Percentiles rank a stretch among this genome's conserved stretches.
phyloP scores from a whole-genome alignment of 139 green algal genomes.

The Closterium sp. region DNA sequence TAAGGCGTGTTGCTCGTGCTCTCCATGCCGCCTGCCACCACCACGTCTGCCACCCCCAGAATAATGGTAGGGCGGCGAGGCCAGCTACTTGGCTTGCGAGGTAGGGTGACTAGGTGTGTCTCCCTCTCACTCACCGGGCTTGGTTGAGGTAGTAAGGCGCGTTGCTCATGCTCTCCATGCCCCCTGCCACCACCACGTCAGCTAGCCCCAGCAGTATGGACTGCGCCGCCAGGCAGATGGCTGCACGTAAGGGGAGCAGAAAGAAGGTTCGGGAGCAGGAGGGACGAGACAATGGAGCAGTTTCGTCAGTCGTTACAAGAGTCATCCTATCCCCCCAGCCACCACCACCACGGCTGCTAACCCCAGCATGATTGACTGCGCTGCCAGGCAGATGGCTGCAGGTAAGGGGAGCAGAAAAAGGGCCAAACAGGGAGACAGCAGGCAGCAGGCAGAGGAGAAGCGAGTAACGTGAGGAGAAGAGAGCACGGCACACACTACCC shows the following conservation, averaged over 20 bases:
- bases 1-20: slow-evolving; percentile 85
- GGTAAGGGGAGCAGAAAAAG: too few species aligned
- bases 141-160: slow-evolving; percentile 77
- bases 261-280: too few species aligned
- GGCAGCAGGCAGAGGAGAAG: too few species aligned
- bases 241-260: slow-evolving; percentile 9
- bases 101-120: too few species aligned
- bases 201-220: slow-evolving; percentile 67
- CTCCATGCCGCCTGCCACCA: slow-evolving; percentile 89
- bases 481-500: too few species aligned
- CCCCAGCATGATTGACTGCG: slow-evolving; percentile 71
- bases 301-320: too few species aligned
- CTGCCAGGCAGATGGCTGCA: slow-evolving; percentile 73
- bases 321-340: too few species aligned
- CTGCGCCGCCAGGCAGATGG: slow-evolving; percentile 77
- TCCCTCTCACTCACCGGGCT: slow-evolving; percentile 49
- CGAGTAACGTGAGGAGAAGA: too few species aligned
- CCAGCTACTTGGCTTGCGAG: too few species aligned
- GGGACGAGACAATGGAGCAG: too few species aligned
- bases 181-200: slow-evolving; percentile 73
- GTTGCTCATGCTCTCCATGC: slow-evolving; percentile 92
- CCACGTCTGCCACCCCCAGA: slow-evolving; percentile 61
- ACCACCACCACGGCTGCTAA: slow-evolving; percentile 62
- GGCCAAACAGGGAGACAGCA: too few species aligned
- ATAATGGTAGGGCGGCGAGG: too few species aligned